Evolutionary conservation across 1,139 yeast genomes (phyloP).

Genomic region (Chernovozyma sophiae-reginae): DNA sequence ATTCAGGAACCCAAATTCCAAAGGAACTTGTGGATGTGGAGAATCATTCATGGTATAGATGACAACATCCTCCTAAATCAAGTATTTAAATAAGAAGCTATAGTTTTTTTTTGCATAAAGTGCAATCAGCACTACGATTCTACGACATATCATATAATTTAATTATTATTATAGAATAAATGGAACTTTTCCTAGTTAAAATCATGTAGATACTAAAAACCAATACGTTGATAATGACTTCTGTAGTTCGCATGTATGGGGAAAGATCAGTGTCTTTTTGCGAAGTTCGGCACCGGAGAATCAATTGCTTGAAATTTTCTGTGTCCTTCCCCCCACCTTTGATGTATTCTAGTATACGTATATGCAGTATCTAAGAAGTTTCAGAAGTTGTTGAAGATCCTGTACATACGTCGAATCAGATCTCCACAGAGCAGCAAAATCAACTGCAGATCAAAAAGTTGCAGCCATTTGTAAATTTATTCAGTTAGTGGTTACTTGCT

Average conservation of each 20-base stretch:
- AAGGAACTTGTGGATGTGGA: constrained; percentile 98
- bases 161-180: not conserved
- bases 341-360: too few species aligned
- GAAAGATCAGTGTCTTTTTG: too few species aligned
- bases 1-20: constrained; percentile 90
- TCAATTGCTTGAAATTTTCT: too few species aligned
- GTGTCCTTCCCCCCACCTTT: too few species aligned
- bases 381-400: too few species aligned
- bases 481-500: not conserved
- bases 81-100: not conserved
- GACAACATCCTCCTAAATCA: too few species aligned
- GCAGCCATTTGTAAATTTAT: constrained; percentile 1
- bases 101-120: constrained; percentile 1
- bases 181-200: not conserved
- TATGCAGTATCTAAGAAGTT: too few species aligned
- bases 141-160: not conserved
- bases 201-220: not conserved
- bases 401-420: too few species aligned
- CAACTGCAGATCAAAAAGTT: not conserved
- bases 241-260: too few species aligned
- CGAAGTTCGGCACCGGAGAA: constrained; percentile 1
- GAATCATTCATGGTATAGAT: constrained; percentile 90
- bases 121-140: not conserved
- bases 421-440: too few species aligned
- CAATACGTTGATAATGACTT: too few species aligned